phyloP scores from a whole-genome alignment of 2,329 filamentous ascomycete species.

The Macroventuria anomochaeta region DNA sequence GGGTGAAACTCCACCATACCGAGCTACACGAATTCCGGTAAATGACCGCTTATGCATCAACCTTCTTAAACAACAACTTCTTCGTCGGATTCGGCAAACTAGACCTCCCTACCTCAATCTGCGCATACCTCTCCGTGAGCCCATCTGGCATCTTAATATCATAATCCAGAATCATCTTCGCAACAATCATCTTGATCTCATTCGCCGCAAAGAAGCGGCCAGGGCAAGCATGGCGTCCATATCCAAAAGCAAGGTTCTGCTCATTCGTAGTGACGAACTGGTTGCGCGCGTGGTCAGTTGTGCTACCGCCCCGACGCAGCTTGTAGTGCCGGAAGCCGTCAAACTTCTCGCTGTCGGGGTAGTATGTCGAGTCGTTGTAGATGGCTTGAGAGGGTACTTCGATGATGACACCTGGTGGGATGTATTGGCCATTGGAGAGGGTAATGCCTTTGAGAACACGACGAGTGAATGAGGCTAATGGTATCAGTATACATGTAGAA shows the following conservation, averaged over 20 bases:
- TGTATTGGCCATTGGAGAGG: conserved; percentile 61
- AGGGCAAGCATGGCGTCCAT: conserved; percentile 43
- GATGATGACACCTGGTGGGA: conserved; percentile 45
- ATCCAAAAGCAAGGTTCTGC: conserved; percentile 36
- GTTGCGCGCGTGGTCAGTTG: conserved; percentile 37
- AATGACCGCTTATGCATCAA: conserved; percentile 7
- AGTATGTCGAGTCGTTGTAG: conserved; percentile 32
- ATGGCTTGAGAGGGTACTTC: conserved; percentile 40
- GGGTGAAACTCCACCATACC: too few species aligned
- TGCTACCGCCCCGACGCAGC: conserved; percentile 31
- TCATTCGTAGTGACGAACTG: conserved; percentile 41
- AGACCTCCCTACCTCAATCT: conserved; percentile 22
- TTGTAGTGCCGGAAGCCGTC: conserved; percentile 45
- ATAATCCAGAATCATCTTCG: conserved; percentile 35
- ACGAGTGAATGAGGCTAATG: conserved; percentile 55
- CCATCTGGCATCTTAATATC: conserved; percentile 36
- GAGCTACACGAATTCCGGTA: neutral
- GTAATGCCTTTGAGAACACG: conserved; percentile 60
- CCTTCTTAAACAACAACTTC: conserved; percentile 28
- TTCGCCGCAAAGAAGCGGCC: conserved; percentile 44
- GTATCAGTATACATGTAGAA: neutral
- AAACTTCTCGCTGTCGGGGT: conserved; percentile 34
- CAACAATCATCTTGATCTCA: conserved; percentile 46
- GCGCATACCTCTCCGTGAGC: conserved; percentile 22
- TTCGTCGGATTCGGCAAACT: conserved; percentile 23